Evolutionary conservation across 1,139 yeast species (phyloP).

Genomic region (Taphrina betulina): DNA sequence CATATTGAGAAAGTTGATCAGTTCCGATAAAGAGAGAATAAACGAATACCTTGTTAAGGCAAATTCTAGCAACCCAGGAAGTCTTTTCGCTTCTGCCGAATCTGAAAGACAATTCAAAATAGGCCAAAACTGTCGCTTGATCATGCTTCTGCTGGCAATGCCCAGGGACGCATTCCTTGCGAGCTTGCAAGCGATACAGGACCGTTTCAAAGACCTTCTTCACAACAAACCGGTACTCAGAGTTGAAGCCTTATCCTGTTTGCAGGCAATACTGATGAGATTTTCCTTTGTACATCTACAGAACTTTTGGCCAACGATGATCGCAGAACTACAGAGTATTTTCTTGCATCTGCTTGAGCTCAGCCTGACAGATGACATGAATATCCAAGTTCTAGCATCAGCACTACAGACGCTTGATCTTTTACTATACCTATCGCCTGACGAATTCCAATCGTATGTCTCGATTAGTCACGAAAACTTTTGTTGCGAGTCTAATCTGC

Average conservation of each 20-base stretch:
- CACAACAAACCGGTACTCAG: constrained; percentile 42
- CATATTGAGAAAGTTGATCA: constrained; percentile 1
- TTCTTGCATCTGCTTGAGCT: constrained; percentile 3
- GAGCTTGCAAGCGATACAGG: constrained; percentile 50
- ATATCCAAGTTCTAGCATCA: constrained; percentile 51
- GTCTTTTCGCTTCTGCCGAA: constrained; percentile 6
- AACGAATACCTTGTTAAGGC: constrained; percentile 11
- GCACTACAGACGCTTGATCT: constrained; percentile 79
- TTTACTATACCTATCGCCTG: constrained; percentile 62
- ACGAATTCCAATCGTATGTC: constrained; percentile 70
- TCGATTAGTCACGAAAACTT: too few species aligned
- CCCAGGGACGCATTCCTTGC: constrained; percentile 45
- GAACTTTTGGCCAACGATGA: constrained; percentile 68
- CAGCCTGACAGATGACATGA: constrained; percentile 51
- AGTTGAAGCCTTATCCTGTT: constrained; percentile 54
- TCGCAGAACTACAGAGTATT: constrained; percentile 38
- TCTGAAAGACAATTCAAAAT: constrained; percentile 1
- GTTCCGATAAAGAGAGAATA: constrained; percentile 3
- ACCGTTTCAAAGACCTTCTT: constrained; percentile 31
- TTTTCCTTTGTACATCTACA: constrained; percentile 63
- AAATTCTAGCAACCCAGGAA: constrained; percentile 11
- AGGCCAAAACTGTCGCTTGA: background rate
- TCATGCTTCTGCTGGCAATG: constrained; percentile 3
- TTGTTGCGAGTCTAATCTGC: background rate
- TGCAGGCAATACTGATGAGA: constrained; percentile 63